Evolutionary conservation across 257 asterid species (phyloP).

Genomic region (Oldenlandia corymbosa): DNA sequence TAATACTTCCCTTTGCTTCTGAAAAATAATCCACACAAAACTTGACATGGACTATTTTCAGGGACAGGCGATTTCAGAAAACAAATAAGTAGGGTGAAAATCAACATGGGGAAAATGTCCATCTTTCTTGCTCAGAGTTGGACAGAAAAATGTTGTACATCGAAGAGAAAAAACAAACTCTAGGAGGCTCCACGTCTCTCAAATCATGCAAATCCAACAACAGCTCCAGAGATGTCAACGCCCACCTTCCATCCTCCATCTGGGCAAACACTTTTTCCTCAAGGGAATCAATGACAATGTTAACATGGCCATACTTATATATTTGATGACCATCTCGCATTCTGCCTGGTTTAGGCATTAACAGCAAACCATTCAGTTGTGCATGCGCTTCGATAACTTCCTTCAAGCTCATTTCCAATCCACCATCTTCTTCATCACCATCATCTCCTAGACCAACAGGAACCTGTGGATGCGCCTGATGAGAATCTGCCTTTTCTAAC

Average conservation of each 20-base stretch:
- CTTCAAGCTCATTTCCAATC: slow-evolving; percentile 41
- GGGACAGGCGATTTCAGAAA: too few species aligned
- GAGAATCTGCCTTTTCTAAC: slow-evolving; percentile 72
- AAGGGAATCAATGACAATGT: slow-evolving; percentile 61
- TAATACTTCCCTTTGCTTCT: too few species aligned
- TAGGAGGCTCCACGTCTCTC: slow-evolving; percentile 30
- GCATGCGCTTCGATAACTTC: slow-evolving; percentile 37
- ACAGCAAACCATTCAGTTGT: slow-evolving; percentile 30
- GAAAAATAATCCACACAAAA: too few species aligned
- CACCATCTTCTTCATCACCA: too few species aligned
- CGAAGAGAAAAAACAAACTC: neutral
- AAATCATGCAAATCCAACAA: slow-evolving; percentile 58
- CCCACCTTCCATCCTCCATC: slow-evolving; percentile 64
- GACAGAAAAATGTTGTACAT: too few species aligned
- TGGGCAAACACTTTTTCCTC: slow-evolving; percentile 68
- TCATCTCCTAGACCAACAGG: slow-evolving; percentile 17
- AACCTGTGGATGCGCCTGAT: slow-evolving; percentile 45
- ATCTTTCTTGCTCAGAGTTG: too few species aligned
- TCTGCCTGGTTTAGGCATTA: slow-evolving; percentile 62
- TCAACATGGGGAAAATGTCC: too few species aligned
- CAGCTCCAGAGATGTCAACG: slow-evolving; percentile 65
- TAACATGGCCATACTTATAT: slow-evolving; percentile 73
- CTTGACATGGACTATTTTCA: too few species aligned
- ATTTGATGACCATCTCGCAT: slow-evolving; percentile 82
- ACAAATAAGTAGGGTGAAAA: too few species aligned